These are phyloP conservation scores for Azolla pinnata DNA, from an alignment of 75 land plant species.

Conservation along the genomic window DNA sequence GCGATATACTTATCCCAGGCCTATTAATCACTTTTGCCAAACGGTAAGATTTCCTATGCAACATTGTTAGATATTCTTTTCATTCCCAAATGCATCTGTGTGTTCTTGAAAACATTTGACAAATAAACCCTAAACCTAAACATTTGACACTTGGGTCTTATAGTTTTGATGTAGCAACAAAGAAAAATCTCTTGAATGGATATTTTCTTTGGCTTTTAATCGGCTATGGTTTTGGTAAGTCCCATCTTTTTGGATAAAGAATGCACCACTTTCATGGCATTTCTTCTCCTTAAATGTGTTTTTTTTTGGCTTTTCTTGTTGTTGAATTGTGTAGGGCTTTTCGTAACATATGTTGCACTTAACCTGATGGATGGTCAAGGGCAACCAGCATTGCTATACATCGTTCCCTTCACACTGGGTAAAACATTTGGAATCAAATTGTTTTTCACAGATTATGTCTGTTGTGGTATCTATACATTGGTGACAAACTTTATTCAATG, in stretches of 20 bases:
- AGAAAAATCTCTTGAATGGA: slow-evolving; percentile 57
- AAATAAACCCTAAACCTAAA: too few species aligned
- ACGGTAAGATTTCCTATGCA: too few species aligned
- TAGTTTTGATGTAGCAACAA: slow-evolving; percentile 87
- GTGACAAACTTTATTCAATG: background rate
- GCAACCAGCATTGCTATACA: slow-evolving; percentile 92
- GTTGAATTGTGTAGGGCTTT: slow-evolving; percentile 50
- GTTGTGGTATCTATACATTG: background rate
- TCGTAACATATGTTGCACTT: slow-evolving; percentile 80
- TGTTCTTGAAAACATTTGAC: too few species aligned
- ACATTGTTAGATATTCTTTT: background rate
- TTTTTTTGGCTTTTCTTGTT: background rate
- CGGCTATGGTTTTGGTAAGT: slow-evolving; percentile 89
- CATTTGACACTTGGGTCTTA: background rate
- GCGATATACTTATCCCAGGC: slow-evolving; percentile 92
- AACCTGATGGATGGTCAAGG: slow-evolving; percentile 96
- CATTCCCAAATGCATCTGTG: too few species aligned
- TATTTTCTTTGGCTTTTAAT: slow-evolving; percentile 82
- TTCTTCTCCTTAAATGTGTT: too few species aligned
- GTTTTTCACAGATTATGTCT: background rate
- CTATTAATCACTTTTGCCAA: slow-evolving; percentile 59
- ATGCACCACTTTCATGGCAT: background rate
- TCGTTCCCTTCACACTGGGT: slow-evolving; percentile 95
- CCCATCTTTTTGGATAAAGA: background rate
- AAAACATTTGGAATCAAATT: background rate